These are phyloP conservation scores for Leptographium radiaticola DNA, from an alignment of 2,329 filamentous ascomycete genomes.

Conservation along the genomic window DNA sequence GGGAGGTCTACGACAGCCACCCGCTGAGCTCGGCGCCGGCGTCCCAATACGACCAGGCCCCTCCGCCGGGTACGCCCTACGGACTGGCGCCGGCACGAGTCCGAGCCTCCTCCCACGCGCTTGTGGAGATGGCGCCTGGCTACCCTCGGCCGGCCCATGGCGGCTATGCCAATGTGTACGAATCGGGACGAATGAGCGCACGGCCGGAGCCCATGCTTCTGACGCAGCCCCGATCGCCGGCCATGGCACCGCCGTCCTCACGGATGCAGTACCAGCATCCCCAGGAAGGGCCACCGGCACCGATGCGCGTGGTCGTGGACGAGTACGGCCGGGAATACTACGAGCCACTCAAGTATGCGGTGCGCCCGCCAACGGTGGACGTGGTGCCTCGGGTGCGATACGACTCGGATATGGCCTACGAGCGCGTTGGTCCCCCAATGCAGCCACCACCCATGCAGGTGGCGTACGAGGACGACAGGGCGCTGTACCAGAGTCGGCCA, in stretches of 20 bases:
- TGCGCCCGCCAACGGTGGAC: slow-evolving; percentile 15
- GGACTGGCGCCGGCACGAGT: slow-evolving; percentile 11
- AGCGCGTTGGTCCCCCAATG: slow-evolving; percentile 31
- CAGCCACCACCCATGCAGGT: slow-evolving; percentile 23
- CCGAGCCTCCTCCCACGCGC: slow-evolving; percentile 28
- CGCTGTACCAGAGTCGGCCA: slow-evolving; percentile 34
- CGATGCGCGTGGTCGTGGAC: slow-evolving; percentile 62
- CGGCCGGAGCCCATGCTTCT: slow-evolving; percentile 32
- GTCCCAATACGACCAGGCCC: slow-evolving; percentile 20
- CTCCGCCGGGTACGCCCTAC: background rate
- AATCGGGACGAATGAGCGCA: slow-evolving; percentile 30
- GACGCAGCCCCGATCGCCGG: slow-evolving; percentile 34
- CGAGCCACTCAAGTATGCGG: slow-evolving; percentile 42
- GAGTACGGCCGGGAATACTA: slow-evolving; percentile 70
- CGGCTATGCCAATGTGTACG: slow-evolving; percentile 27
- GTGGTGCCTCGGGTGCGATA: background rate
- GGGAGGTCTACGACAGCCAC: slow-evolving; percentile 18
- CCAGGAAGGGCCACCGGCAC: background rate
- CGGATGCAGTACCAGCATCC: slow-evolving; percentile 29
- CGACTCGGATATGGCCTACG: slow-evolving; percentile 37
- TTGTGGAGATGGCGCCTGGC: slow-evolving; percentile 17
- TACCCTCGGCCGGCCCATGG: background rate
- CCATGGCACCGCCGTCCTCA: slow-evolving; percentile 34
- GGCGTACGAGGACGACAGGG: slow-evolving; percentile 34
- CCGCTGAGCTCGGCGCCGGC: slow-evolving; percentile 14